These are phyloP conservation scores for Leptographium procerum DNA, from an alignment of 2,329 filamentous ascomycete genomes.

Conservation along the genomic window DNA sequence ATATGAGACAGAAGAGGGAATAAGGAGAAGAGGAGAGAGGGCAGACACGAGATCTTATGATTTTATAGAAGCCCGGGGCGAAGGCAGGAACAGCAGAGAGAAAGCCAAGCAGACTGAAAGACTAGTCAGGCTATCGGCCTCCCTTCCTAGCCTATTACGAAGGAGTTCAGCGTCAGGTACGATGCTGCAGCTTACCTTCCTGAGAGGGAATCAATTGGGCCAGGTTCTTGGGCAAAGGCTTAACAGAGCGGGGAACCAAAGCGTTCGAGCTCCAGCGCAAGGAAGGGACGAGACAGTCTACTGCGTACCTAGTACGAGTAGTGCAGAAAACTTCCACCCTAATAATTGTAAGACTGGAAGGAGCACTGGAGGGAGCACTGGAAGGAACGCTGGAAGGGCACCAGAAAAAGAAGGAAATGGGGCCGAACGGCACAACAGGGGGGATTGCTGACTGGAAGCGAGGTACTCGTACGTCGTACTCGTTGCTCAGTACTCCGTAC, in stretches of 20 bases:
- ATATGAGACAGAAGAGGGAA: no score
- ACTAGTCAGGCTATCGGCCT: neutral
- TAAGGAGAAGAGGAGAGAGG: neutral
- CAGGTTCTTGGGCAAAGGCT: neutral
- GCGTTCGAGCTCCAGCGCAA: neutral
- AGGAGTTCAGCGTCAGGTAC: neutral
- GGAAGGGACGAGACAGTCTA: neutral
- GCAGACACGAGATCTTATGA: neutral
- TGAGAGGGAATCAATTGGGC: neutral
- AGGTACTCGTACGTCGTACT: neutral
- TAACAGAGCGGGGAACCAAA: neutral
- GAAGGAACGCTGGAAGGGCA: no score
- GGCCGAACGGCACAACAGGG: neutral
- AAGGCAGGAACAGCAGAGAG: neutral
- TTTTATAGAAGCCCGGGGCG: neutral
- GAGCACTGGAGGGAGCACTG: no score
- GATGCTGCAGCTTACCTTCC: neutral
- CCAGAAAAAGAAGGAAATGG: neutral
- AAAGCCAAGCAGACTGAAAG: neutral
- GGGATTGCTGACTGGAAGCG: neutral
- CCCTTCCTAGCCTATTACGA: neutral
- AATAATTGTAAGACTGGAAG: no score
- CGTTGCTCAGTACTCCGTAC: no score
- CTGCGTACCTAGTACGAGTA: no score
- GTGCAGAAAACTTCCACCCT: no score